phyloP scores from a whole-genome alignment of 1,284 basidiomycete species.

The Lentinus polychrous region DNA sequence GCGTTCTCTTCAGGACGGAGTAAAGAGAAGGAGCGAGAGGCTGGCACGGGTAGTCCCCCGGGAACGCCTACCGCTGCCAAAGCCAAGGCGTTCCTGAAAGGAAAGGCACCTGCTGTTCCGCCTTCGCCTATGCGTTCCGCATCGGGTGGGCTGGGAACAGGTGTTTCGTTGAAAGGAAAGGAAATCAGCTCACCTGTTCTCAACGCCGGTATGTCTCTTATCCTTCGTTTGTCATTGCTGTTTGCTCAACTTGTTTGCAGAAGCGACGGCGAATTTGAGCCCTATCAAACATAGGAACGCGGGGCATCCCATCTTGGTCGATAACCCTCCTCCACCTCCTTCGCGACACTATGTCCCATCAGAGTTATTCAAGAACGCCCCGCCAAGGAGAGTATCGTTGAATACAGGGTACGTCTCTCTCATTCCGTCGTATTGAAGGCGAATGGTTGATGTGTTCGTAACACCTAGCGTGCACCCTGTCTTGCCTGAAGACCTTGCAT shows the following conservation, averaged over 20 bases:
- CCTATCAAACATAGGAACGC: slow-evolving; percentile 53
- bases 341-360: slow-evolving; percentile 7
- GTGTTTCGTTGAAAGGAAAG: slow-evolving; percentile 40
- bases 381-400: slow-evolving; percentile 35
- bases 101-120: background rate
- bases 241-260: slow-evolving; percentile 26
- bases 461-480: slow-evolving; percentile 52
- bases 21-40: background rate
- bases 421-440: background rate
- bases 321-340: slow-evolving; percentile 24
- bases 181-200: slow-evolving; percentile 59
- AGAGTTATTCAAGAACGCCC: slow-evolving; percentile 19
- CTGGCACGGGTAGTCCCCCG: background rate
- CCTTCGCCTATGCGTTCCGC: slow-evolving; percentile 6
- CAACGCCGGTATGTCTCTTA: slow-evolving; percentile 28
- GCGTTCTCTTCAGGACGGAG: background rate
- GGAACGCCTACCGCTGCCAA: background rate
- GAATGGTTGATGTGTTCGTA: slow-evolving; percentile 2
- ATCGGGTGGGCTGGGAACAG: slow-evolving; percentile 5
- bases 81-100: background rate
- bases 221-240: slow-evolving; percentile 1
- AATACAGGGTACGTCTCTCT: slow-evolving; percentile 51
- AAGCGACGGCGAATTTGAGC: slow-evolving; percentile 66
- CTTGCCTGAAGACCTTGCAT: slow-evolving; percentile 70
- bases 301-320: slow-evolving; percentile 59